A percentile compares a stretch with the other conserved stretches of the same genome.
phyloP scores from a whole-genome alignment of 1,139 yeast genomes.

The Suhomyces guaymorum region DNA sequence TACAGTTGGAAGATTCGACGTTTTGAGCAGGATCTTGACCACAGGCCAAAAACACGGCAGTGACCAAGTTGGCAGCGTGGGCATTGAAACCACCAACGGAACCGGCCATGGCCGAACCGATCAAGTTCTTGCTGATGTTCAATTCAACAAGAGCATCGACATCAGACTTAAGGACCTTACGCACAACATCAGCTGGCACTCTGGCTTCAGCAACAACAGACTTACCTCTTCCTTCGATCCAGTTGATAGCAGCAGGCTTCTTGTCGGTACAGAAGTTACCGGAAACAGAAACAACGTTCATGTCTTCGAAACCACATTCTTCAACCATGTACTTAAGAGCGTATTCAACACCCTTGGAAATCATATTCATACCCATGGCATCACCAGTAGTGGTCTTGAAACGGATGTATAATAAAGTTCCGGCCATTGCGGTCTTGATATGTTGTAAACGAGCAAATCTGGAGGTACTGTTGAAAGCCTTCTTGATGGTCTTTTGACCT shows the following conservation, averaged over 20 bases:
- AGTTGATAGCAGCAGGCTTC: slow-evolving; percentile 96
- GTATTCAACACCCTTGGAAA: slow-evolving; percentile 94
- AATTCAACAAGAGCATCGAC: slow-evolving; percentile 91
- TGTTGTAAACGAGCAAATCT: slow-evolving; percentile 94
- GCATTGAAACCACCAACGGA: slow-evolving; percentile 98
- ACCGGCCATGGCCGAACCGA: slow-evolving; percentile 99
- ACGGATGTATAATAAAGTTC: slow-evolving; percentile 81
- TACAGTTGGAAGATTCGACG: slow-evolving; percentile 96
- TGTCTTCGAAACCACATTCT: slow-evolving; percentile 90
- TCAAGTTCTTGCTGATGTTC: slow-evolving; percentile 82
- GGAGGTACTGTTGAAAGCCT: slow-evolving; percentile 94
- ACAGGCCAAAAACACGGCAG: slow-evolving; percentile 90
- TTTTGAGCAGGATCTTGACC: slow-evolving; percentile 99
- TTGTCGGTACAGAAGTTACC: slow-evolving; percentile 98
- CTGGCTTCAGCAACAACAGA: slow-evolving; percentile 97
- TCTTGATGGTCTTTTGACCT: slow-evolving; percentile 78
- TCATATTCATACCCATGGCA: slow-evolving; percentile 99
- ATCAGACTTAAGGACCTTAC: slow-evolving; percentile 81
- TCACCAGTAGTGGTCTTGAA: slow-evolving; percentile 98
- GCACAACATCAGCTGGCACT: slow-evolving; percentile 79
- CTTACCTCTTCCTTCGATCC: slow-evolving; percentile 99
- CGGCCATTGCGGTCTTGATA: slow-evolving; percentile 94
- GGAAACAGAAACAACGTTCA: slow-evolving; percentile 88
- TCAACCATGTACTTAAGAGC: slow-evolving; percentile 82
- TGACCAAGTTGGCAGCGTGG: slow-evolving; percentile 93